Percentiles rank a stretch among this genome's conserved stretches.
phyloP scores from a whole-genome alignment of 2,329 filamentous ascomycete genomes.

The Pseudogymnoascus pannorum region DNA sequence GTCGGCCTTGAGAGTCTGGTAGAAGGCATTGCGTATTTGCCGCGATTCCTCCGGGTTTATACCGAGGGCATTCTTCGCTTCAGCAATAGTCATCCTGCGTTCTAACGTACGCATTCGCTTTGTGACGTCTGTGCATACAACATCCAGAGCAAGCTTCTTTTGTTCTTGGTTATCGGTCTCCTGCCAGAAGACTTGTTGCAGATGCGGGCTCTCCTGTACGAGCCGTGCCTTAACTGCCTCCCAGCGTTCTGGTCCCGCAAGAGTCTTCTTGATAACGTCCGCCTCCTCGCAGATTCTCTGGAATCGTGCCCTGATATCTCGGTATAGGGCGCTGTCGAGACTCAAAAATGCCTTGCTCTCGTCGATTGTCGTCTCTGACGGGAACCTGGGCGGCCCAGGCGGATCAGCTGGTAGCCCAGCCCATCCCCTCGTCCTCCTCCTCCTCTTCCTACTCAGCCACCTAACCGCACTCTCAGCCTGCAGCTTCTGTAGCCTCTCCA shows the following conservation, averaged over 20 bases:
- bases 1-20: constrained; percentile 55
- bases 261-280: constrained; percentile 66
- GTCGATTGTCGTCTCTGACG: constrained; percentile 74
- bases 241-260: constrained; percentile 67
- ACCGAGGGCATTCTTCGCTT: constrained; percentile 65
- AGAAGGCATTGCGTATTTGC: constrained; percentile 57
- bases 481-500: constrained; percentile 46
- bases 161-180: constrained; percentile 51
- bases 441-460: constrained; percentile 57
- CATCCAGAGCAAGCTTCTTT: constrained; percentile 64
- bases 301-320: constrained; percentile 58
- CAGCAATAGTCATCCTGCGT: constrained; percentile 61
- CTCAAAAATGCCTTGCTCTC: constrained; percentile 65
- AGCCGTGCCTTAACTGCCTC: constrained; percentile 61
- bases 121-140: constrained; percentile 74
- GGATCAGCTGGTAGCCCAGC: constrained; percentile 61
- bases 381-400: constrained; percentile 63
- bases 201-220: constrained; percentile 54
- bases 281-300: constrained; percentile 61
- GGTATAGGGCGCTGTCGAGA: constrained; percentile 58
- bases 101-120: constrained; percentile 65
- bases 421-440: constrained; percentile 61
- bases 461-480: constrained; percentile 54
- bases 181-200: constrained; percentile 54
- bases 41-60: constrained; percentile 63